Evolutionary conservation across 2,329 filamentous ascomycete species (phyloP), one percentile per base, ranked within the genome.

Genomic region (Arthroderma sp.): DNA sequence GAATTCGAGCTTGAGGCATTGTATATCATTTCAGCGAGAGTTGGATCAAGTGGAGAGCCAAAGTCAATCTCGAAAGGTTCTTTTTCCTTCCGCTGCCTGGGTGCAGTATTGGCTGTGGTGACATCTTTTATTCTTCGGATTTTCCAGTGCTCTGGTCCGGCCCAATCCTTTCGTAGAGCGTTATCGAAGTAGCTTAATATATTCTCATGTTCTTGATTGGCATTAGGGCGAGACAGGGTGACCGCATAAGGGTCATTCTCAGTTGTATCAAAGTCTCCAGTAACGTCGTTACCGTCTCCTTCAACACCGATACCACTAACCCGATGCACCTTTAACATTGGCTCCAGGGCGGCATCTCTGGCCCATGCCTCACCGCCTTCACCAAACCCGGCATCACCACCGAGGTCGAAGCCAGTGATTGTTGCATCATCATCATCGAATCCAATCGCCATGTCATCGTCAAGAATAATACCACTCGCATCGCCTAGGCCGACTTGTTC

Each of bases 131-230:
- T 91, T 58, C 87, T 86, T 50, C 85, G 77, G 59, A 98, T 96
- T 53, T 89, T 82, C 91, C 91, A 98, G 64, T 98, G 91, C 61
- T 96, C 91, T n/a, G 91, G 89, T 40, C 87, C 93, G 4, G 83
- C 82, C 89, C 91, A 98, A 57, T 95, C 95, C 73, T 94, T 96
- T 60, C 91, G 85, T 37, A 96, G 68, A 2, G 89, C 88, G 57
- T 94, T 86, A 61, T 98, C 91, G 59, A 98, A 98, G 67, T 96
- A 98, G 58, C 85, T 83, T n/a, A 98, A 74, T 47, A 98, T 94
- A 56, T 94, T 89, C 54, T 96, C 86, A 59, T 95, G 87, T 61
- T 82, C 70, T 37, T 65, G 67, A 47, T 85, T 85, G 42, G 73
- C 72, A 44, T 78, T 78, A 42, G 76, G 73, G 53, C 83, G 82